Percentiles rank a stretch among this genome's conserved stretches.
Conservation (phyloP, 805 yeast genomes). For the Lipomyces kockii region DNA sequence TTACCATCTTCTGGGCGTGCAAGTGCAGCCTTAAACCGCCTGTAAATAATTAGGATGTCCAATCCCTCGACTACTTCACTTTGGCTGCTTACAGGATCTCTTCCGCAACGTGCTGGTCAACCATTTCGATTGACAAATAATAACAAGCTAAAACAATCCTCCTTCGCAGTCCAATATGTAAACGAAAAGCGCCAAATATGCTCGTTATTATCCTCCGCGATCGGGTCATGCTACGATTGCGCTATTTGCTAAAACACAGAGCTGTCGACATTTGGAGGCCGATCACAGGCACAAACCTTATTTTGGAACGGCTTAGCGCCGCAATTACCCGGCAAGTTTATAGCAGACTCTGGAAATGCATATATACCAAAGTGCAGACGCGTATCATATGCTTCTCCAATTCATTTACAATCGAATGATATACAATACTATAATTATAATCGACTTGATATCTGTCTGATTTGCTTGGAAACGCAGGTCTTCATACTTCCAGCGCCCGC, state of each 20-base stretch:
- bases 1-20: slow-evolving; percentile 41
- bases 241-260: neutral
- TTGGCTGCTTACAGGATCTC: slow-evolving; percentile 34
- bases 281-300: neutral
- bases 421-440: neutral
- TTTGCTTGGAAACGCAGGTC: neutral
- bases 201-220: neutral
- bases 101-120: slow-evolving; percentile 33
- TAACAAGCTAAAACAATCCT: neutral
- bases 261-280: neutral
- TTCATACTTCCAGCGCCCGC: neutral
- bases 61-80: neutral
- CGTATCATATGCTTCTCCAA: neutral
- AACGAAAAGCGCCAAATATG: neutral
- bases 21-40: slow-evolving; percentile 46
- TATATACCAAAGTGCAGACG: neutral
- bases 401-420: neutral
- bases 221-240: neutral
- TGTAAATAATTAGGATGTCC: slow-evolving; percentile 9
- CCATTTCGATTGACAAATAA: slow-evolving; percentile 19
- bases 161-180: neutral
- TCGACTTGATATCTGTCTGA: neutral
- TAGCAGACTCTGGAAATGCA: neutral
- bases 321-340: neutral
- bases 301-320: neutral